Base-by-base conservation (phyloP, 225 moss, liverwort and hornwort species). In the Straminergon stramineum region DNA sequence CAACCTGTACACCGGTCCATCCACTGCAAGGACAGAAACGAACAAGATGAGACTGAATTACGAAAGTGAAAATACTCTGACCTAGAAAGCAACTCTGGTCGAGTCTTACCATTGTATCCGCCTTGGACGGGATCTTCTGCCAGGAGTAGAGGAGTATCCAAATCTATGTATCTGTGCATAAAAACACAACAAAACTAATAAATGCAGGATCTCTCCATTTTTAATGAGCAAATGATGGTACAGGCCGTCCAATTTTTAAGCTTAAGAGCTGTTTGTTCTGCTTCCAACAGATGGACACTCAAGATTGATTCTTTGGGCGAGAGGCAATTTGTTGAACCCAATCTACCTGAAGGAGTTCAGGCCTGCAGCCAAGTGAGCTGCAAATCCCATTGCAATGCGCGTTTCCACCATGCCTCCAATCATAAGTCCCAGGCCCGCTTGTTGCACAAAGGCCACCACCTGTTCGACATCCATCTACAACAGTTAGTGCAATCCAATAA, bases 381-480 rank as follows among this genome's bases (percentile, higher is more conserved):
- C 95, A 87, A 98, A 98, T 45, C 98, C 98, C 96, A 97, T 96
- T 58, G 92, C 98, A 70, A 98, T 92, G 75, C 97, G 96, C n/a
- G 98, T 94, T 88, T 98, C 97, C 79, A 98, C 95, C 98, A 98
- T 98, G 70, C 97, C 98, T 83, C 97, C 96, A 82, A 98, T 94
- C 97, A 98, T 98, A 60, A 98, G 86, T 85, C 85, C 95, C 65
- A 98, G 85, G 43, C 96, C 96, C 79, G 93, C 95, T 88, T 94
- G 87, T 83, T 94, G 93, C 69, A 93, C 95, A 80, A 95, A 85
- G 35, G 86, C 83, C 69, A 95, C 93, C 84, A 92, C 90, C 95
- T 95, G 86, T 70, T 85, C 18, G 43, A 66, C 83, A 90, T 52
- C 52, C 82, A 75, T 73, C 17, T 20, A 48, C 60, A 51, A 56